Percentiles rank a stretch among this genome's conserved stretches.
phyloP scores from a whole-genome alignment of 2,329 filamentous ascomycete genomes.

The Passalora sequoiae region DNA sequence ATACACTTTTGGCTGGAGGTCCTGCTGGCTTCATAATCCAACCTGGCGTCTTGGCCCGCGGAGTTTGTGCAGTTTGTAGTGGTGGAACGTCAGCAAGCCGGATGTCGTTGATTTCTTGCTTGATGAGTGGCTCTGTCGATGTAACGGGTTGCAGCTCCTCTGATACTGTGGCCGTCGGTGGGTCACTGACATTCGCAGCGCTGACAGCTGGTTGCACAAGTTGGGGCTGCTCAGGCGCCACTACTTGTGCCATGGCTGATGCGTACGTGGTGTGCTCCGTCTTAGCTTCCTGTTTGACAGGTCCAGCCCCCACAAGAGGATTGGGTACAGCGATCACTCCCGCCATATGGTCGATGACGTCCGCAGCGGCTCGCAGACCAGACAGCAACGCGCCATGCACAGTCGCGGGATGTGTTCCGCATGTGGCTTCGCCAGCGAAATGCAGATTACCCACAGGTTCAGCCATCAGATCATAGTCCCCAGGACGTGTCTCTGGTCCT shows the following conservation, averaged over 20 bases:
- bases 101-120: slow-evolving; percentile 21
- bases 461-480: slow-evolving; percentile 92
- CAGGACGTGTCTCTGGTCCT: slow-evolving; percentile 70
- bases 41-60: slow-evolving; percentile 1
- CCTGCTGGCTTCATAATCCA: slow-evolving; percentile 16
- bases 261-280: not conserved
- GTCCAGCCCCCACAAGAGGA: slow-evolving; percentile 62
- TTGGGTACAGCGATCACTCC: slow-evolving; percentile 73
- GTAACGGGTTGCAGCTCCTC: not conserved
- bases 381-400: slow-evolving; percentile 96
- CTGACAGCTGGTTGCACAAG: not conserved
- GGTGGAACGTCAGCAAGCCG: slow-evolving; percentile 6
- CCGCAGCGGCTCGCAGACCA: slow-evolving; percentile 80
- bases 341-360: slow-evolving; percentile 73
- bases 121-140: slow-evolving; percentile 22
- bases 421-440: slow-evolving; percentile 96
- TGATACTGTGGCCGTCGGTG: not conserved
- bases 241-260: not conserved
- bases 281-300: slow-evolving; percentile 39
- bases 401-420: slow-evolving; percentile 89
- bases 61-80: slow-evolving; percentile 1
- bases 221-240: slow-evolving; percentile 2
- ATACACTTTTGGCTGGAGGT: slow-evolving; percentile 29
- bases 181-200: not conserved
- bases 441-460: slow-evolving; percentile 77